phyloP scores from a whole-genome alignment of 2,329 filamentous ascomycete species.

The Pseudodiploospora longispora region DNA sequence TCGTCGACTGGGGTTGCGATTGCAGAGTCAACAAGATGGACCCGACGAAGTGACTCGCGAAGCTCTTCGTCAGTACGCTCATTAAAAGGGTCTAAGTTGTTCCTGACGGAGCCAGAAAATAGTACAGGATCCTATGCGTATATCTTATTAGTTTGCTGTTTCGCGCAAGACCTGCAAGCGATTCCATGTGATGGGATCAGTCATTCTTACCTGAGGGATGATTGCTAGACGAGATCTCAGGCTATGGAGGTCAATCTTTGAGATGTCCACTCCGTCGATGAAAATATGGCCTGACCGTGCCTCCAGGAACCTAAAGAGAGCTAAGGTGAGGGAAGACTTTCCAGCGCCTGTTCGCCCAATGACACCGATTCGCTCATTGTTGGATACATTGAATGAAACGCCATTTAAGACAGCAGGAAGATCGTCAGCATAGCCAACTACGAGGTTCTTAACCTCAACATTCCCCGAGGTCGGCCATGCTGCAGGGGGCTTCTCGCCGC shows the following conservation, averaged over 20 bases:
- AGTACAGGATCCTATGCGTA: conserved; percentile 61
- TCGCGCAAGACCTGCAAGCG: not conserved
- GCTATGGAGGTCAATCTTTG: conserved; percentile 60
- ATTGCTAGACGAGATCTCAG: conserved; percentile 69
- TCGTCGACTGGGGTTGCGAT: conserved; percentile 30
- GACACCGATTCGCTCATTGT: conserved; percentile 65
- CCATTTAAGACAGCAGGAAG: conserved; percentile 63
- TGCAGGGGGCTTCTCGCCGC: conserved; percentile 53
- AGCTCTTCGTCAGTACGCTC: conserved; percentile 62
- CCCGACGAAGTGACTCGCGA: conserved; percentile 59
- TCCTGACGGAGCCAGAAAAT: conserved; percentile 70
- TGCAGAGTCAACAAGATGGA: conserved; percentile 52
- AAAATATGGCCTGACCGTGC: conserved; percentile 55
- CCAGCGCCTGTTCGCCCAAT: conserved; percentile 72
- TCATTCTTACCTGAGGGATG: conserved; percentile 53
- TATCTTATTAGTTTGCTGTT: conserved; percentile 7
- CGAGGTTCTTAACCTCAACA: conserved; percentile 65
- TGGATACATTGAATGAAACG: conserved; percentile 56
- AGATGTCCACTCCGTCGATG: conserved; percentile 69
- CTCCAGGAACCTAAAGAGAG: conserved; percentile 71
- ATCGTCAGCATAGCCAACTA: conserved; percentile 63
- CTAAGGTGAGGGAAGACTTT: conserved; percentile 68
- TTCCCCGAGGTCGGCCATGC: conserved; percentile 69
- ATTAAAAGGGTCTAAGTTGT: conserved; percentile 70
- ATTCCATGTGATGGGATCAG: not conserved